Evolutionary conservation across 2,329 filamentous ascomycete species (phyloP), one percentile per base, ranked within the genome.

Genomic region (Didymella pinodella): DNA sequence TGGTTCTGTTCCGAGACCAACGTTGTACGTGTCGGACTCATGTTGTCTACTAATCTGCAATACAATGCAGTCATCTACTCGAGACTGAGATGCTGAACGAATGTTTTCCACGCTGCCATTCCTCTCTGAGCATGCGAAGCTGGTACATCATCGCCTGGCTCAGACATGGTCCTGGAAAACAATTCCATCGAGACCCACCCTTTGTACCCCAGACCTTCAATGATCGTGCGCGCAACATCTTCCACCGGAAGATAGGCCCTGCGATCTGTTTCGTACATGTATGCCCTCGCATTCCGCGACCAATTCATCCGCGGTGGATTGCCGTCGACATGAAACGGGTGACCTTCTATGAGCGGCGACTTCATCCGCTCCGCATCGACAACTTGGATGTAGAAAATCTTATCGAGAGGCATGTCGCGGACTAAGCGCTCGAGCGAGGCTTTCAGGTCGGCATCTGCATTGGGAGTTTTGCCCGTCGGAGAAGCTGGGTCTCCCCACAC

Each of bases 161-260:
- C 54, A 22, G 54, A 57, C 54, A 57, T 57, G 3, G 54, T 57
- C 36, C 54, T 50, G 4, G 54, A 57, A 20, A 57, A 57, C 38
- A 57, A 31, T 26, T 57, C 54, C 54, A 57, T 57, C 16, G 54
- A 57, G n/a, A 57, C 41, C 38, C 43, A 57, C 18, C 54, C 54
- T 22, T 51, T 47, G 29, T 57, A 57, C 16, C 47, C 47, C 40
- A 57, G 26, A 10, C 43, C 54, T n/a, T 57, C 38, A 11, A 57
- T 46, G 26, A 57, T 50, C 20, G 54, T 36, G 12, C 48, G 34
- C 20, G 48, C 48, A 25, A 50, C 36, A n/a, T 50, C 48, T 20
- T 50, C 48, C 16, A 16, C 38, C n/a, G 48, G 48, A 7, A 50
- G 48, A 41, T 50, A 50, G 10, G 34, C 48, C 7, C 48, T 36